Base-by-base conservation (phyloP, 352 stramenopile species). In the Phytophthora podocarpi region DNA sequence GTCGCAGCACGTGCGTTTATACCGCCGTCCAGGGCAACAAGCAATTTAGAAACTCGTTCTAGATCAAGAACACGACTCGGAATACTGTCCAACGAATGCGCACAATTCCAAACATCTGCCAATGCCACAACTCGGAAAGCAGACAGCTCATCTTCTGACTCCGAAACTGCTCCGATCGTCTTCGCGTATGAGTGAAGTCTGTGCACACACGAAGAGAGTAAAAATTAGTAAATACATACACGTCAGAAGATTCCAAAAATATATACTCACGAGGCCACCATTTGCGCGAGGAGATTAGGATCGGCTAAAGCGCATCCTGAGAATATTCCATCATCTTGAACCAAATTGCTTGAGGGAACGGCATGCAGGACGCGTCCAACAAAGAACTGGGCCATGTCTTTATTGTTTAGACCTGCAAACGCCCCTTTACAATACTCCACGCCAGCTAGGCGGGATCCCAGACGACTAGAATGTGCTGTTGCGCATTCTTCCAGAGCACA, bases 361-460 rank as follows among this genome's bases (percentile, higher is more conserved):
- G 64, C 60, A 15, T 74, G 36, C 15, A 80, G 34, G 13, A 69
- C 61, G 4, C 71, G 67, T 18, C 74, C 71, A 30, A 82, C 59
- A 54, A 82, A 78, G 24, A 64, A 80, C 21, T 57, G 67, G 13
- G 57, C 32, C 35, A 82, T 55, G 10, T 60, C 52, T 15, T 57
- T 36, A 35, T 26, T 72, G 15, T 45, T 24, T 32, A 82, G 39
- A 9, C 20, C 40, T 24, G 39, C 21, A 30, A 80, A 37, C 9
- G 52, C 64, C 6, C 62, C 52, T 42, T 71, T 47, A 4, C 50
- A 68, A n/a, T 74, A 76, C 11, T n/a, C 5, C 18, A 82, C 59
- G 11, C 74, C 74, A 42, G 59, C 24, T 37, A 78, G 61, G 16
- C 74, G 70, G 24, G 76, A 70, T 36, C 65, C 65, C 20, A 83